Base-by-base conservation (phyloP, 371 early-diverging fungal species). In the Coemansia sp. region DNA sequence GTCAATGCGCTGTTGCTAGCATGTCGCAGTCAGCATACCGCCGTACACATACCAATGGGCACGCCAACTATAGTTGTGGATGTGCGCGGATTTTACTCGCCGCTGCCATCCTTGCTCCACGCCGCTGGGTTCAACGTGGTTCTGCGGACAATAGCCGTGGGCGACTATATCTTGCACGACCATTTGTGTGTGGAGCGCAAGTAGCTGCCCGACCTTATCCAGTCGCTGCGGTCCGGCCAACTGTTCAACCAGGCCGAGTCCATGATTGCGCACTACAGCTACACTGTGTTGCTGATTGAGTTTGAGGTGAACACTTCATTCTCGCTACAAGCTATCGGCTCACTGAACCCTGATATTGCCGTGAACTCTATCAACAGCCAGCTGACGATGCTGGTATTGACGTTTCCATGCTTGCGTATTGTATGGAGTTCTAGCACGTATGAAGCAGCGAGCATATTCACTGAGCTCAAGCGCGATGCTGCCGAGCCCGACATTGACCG, bases 131-230 rank as follows among this genome's bases (percentile, higher is more conserved):
- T 96, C 67, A 76, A 83, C 14, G 75, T 99, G 5, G 72, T 83
- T 12, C 92, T 98, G 2, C 87, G 87, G 64, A 97, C 97, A 0
- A 78, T 99, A 11, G 86, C 88, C 69, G 88, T 98, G 0, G 99
- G 99, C 36, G 99, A 99, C 78, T 99, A 98, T 75, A 83, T 99
- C 12, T 72, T 99, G 39, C 88, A 89, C 37, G 91, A 94, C 32
- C 80, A 82, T 4, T 87, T 94, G 47, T 94, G 92, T 55, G 91
- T 99, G 1, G 99, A 99, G 77, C 83, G 99, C 57, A 99, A 99
- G 79, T 90, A 89, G 36, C 82, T 97, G 40, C 77, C 90, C 0
- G 99, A 99, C 82, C 80, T 98, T 52, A 87, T 94, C 36, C 79
- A 83, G n/a, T 93, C 94, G 0, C 82, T 98, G 60, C 83, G 82